Evolutionary conservation across 306 rosid genomes (phyloP), one percentile per base, ranked within the genome.

Genomic region (Cucurbita ficifolia): DNA sequence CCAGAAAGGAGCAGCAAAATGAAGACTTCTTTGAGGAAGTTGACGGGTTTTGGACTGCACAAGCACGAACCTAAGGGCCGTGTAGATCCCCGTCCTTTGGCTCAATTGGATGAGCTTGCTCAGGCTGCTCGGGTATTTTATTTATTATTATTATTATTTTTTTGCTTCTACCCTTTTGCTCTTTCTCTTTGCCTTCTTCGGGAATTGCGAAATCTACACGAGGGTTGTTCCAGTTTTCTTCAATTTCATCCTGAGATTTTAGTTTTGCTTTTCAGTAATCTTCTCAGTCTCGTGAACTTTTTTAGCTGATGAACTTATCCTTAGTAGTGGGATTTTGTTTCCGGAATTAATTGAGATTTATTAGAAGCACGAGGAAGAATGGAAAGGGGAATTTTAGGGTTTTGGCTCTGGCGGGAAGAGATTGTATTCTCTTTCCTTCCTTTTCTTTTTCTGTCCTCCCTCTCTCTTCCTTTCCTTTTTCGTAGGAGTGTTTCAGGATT

Each of bases 91-190:
- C 86, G 65, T 11, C 91, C 96, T 63, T 71, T 81, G 64, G 82
- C 87, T 21, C 88, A 89, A 83, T 73, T 87, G 63, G 93, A 89
- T 39, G 97, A 95, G 87, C 91, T 95, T n/a, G 89, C 96, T 79
- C 96, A 86, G 84, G 99, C 99, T 45, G 78, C 92, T 18, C 79
- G 65, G 97, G 99, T 81, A 67, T 64, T 35, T 24, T 29, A 29
- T 29, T 29, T 29, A 29, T 29, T 29, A 29, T 29, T 29, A 29
- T 2, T 29, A 22, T 29, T n/a, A n/a, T n/a, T n/a, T 2, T 46
- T 12, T 12, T 46, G 17, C 5, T 46, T 46, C 16, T 46, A 46
- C 51, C 51, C 16, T 46, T 46, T 46, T 46, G 1, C 51, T 46
- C 17, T 46, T 3, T 46, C 51, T 46, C 51, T 46, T 46, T 46